Evolutionary conservation across 2,329 filamentous ascomycete genomes (phyloP), one percentile per base, ranked within the genome.

Genomic region (Myrmaecium sp.): DNA sequence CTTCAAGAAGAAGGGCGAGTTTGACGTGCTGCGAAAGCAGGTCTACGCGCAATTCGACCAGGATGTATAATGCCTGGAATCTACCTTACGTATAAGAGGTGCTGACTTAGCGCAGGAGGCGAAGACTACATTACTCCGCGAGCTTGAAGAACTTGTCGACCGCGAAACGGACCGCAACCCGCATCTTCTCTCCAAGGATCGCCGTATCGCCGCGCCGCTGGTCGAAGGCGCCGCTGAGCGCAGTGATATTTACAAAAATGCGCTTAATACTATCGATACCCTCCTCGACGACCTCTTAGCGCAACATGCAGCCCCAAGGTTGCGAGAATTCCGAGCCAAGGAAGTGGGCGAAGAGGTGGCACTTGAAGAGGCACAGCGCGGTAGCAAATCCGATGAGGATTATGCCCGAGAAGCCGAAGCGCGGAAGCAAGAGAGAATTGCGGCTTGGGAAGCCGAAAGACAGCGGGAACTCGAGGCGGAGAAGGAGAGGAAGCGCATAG

Each of bases 1-100:
- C 7, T 86, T 84, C 57, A 84, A 84, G 54, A 86, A 84, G 55
- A 82, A 81, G 51, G 80, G 80, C 33, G 76, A 77, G 30, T 89
- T 84, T 44, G 80, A 89, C 51, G 58, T 65, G 9, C 66, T 84
- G 35, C 71, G 79, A 33, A 84, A 82, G 46, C 66, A 78, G 40
- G 64, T 80, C 7, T 82, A 78, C 66, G 69, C 77, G 23, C 72
- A 78, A 31, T 80, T 81, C 38, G 69, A 74, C 42, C 64, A 67
- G 16, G 74, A 70, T 38, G 76, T 81, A 63, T 31, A 65, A 39
- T 14, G 31, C 21, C 24, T 16, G 14, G 30, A 10, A 14, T 13
- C 25, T 27, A 27, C 21, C 23, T 29, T 21, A 23, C 5, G 27
- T 17, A 31, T n/a, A 15, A 23, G 14, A 21, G 22, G 14, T 12